Percentiles rank a stretch among this genome's conserved stretches.
Conservation (phyloP, 2,329 filamentous ascomycete genomes). For the Stemphylium vesicarium region DNA sequence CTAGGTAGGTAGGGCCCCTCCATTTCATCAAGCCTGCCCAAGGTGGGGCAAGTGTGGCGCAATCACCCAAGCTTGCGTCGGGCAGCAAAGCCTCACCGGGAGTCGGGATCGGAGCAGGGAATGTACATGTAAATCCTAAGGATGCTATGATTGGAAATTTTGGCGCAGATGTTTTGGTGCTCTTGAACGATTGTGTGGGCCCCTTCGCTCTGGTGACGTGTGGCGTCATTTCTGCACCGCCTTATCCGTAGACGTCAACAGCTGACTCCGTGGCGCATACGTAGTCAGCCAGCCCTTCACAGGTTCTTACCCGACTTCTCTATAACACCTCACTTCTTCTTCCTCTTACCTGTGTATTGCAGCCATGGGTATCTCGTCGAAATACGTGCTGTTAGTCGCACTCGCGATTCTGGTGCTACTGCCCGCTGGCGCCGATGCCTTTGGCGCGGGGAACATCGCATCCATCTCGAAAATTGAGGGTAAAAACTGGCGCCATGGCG, state of each 20-base stretch:
- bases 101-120: neutral
- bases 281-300: conserved; percentile 2
- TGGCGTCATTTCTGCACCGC: conserved; percentile 18
- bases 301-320: conserved; percentile 4
- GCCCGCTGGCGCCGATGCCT: conserved; percentile 48
- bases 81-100: conserved; percentile 10
- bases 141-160: neutral
- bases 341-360: neutral
- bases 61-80: conserved; percentile 4
- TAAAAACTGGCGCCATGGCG: conserved; percentile 60
- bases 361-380: conserved; percentile 43
- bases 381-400: conserved; percentile 45
- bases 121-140: neutral
- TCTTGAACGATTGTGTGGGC: neutral
- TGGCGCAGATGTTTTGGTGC: neutral
- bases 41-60: conserved; percentile 19
- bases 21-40: neutral
- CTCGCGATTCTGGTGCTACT: conserved; percentile 47
- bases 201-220: conserved; percentile 3
- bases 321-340: neutral
- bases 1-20: neutral
- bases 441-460: conserved; percentile 57
- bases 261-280: conserved; percentile 15
- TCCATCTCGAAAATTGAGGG: conserved; percentile 52
- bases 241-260: conserved; percentile 15